Evolutionary conservation across 2,329 filamentous ascomycete species (phyloP).

Genomic region (Fonsecaea multimorphosa): DNA sequence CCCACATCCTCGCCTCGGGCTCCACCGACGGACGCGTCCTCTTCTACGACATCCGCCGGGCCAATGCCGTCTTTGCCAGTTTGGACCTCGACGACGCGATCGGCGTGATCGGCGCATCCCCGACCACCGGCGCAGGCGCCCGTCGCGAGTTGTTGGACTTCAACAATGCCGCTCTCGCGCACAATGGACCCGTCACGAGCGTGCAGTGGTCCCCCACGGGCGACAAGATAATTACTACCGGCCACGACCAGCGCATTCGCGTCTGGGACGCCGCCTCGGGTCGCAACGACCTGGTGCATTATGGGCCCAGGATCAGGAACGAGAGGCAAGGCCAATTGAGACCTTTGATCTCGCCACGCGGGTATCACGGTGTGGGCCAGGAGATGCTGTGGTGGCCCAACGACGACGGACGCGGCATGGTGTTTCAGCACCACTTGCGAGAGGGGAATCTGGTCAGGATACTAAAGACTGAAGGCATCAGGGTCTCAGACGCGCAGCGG

Average conservation of each 20-base stretch:
- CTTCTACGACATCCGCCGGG: conserved; percentile 85
- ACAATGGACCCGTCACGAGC: conserved; percentile 82
- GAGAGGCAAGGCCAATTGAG: conserved; percentile 60
- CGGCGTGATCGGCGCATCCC: conserved; percentile 61
- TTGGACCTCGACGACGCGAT: conserved; percentile 84
- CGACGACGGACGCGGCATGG: conserved; percentile 68
- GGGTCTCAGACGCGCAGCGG: conserved; percentile 42
- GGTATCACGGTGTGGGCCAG: conserved; percentile 58
- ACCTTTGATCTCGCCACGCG: conserved; percentile 68
- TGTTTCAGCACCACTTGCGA: conserved; percentile 79
- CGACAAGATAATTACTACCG: conserved; percentile 75
- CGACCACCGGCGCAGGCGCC: conserved; percentile 30
- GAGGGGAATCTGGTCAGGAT: conserved; percentile 75
- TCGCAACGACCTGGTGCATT: conserved; percentile 85
- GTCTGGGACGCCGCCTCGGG: conserved; percentile 85
- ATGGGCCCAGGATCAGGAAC: conserved; percentile 82
- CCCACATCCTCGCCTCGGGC: conserved; percentile 77
- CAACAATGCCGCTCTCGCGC: conserved; percentile 68
- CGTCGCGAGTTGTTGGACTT: conserved; percentile 48
- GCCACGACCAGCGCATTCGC: conserved; percentile 81
- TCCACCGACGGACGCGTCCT: conserved; percentile 83
- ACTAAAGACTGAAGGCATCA: conserved; percentile 66
- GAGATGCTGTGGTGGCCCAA: conserved; percentile 83
- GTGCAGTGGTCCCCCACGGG: conserved; percentile 85
- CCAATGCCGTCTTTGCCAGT: conserved; percentile 74